Conservation (phyloP, 176 grass and related monocot genomes). For the Rhipidocladum racemiflorum region DNA sequence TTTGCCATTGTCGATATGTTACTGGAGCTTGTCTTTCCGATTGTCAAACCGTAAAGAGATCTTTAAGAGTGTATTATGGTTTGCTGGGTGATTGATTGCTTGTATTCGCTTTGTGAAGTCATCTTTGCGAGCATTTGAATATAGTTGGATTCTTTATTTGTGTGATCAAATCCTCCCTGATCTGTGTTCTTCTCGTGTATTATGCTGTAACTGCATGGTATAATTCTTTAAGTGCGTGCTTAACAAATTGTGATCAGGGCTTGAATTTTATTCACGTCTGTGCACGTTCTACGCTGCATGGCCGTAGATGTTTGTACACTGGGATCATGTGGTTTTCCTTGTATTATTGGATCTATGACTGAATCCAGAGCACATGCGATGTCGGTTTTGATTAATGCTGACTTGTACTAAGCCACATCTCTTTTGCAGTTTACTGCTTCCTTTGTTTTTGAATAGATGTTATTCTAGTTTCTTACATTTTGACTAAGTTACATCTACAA, state of each 20-base stretch:
- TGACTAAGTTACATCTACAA: no score
- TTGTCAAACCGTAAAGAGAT: background rate
- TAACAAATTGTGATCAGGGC: background rate
- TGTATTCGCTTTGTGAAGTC: slow-evolving; percentile 5
- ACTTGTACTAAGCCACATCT: background rate
- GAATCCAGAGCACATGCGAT: background rate
- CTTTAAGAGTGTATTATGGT: slow-evolving; percentile 13
- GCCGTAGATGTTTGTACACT: background rate
- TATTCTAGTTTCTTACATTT: no score
- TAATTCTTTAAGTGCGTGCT: background rate
- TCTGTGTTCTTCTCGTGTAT: background rate
- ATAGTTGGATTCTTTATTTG: slow-evolving; percentile 24
- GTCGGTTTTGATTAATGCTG: background rate
- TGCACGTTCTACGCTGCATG: background rate
- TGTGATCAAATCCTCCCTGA: background rate
- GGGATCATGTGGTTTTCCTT: slow-evolving; percentile 6
- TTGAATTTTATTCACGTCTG: background rate
- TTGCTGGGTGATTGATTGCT: slow-evolving; percentile 29
- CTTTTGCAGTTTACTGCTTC: background rate
- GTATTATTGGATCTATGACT: slow-evolving; percentile 7
- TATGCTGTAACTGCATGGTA: background rate
- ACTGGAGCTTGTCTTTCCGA: slow-evolving; percentile 4
- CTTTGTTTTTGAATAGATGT: no score
- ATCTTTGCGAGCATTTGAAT: slow-evolving; percentile 21
- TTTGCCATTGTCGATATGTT: slow-evolving; percentile 33